A percentile compares a stretch with the other conserved stretches of the same genome.
Evolutionary conservation across 75 land plant genomes (phyloP).

Genomic region (Selaginella tamariscina): DNA sequence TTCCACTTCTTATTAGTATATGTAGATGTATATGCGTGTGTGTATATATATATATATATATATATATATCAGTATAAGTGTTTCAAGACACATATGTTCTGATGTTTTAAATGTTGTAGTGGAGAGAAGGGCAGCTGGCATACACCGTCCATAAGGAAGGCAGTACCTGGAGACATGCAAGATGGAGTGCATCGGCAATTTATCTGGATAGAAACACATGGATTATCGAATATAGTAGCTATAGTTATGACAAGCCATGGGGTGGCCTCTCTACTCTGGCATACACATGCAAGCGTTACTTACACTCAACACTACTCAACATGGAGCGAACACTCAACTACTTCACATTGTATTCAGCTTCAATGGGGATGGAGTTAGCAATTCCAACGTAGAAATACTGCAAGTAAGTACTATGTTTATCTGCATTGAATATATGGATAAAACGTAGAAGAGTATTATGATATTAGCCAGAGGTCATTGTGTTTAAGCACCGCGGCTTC

Average conservation of each 20-base stretch:
- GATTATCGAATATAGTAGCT: slow-evolving; percentile 33
- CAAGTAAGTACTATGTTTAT: too few relatives aligned
- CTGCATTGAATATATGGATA: too few relatives aligned
- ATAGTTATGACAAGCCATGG: background rate
- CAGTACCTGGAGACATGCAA: slow-evolving; percentile 36
- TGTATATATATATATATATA: too few relatives aligned
- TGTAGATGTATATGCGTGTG: too few relatives aligned
- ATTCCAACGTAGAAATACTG: slow-evolving; percentile 2
- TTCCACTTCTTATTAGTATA: background rate
- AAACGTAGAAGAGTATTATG: too few relatives aligned
- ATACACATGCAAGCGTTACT: background rate
- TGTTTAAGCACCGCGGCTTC: too few relatives aligned
- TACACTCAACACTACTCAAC: background rate
- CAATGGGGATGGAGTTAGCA: too few relatives aligned
- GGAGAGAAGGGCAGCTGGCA: slow-evolving; percentile 36
- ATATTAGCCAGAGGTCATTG: too few relatives aligned
- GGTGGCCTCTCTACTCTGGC: too few relatives aligned
- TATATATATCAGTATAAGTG: too few relatives aligned
- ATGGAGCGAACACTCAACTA: background rate
- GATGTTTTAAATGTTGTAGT: slow-evolving; percentile 22
- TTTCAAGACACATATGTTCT: too few relatives aligned
- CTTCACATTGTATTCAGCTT: background rate
- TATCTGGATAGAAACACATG: slow-evolving; percentile 52
- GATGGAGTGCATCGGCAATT: slow-evolving; percentile 35
- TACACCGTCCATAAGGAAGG: slow-evolving; percentile 19